These are phyloP conservation scores for Mortierella sp. DNA, from an alignment of 371 early-diverging fungal genomes.

Conservation along the genomic window DNA sequence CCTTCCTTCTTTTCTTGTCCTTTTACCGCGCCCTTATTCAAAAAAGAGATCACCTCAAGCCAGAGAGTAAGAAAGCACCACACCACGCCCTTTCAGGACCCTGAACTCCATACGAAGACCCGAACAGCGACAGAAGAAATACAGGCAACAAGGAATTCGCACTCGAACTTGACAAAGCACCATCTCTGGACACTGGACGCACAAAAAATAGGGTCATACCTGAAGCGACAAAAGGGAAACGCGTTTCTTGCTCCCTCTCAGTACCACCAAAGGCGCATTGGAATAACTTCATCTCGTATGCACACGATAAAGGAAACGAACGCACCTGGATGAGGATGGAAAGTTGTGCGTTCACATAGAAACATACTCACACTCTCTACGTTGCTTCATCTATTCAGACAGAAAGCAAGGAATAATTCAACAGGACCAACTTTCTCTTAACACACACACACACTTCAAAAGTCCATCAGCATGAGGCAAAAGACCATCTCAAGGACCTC, in stretches of 20 bases:
- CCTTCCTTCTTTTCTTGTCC: neutral
- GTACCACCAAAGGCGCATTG: neutral
- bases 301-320: neutral
- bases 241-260: neutral
- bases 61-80: neutral
- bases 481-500: conserved; percentile 87
- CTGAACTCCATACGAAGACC: neutral
- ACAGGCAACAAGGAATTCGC: neutral
- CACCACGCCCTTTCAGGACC: neutral
- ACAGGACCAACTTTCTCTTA: neutral
- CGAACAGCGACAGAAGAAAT: neutral
- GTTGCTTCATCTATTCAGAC: neutral
- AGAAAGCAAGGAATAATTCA: conserved; percentile 8
- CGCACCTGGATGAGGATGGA: neutral
- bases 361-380: neutral
- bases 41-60: conserved; percentile 1
- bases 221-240: neutral
- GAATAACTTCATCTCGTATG: neutral
- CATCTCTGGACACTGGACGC: neutral
- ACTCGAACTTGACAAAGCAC: neutral
- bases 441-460: conserved; percentile 7
- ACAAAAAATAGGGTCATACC: neutral
- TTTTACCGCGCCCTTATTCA: neutral
- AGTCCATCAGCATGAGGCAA: conserved; percentile 47
- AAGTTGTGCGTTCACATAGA: neutral